Percentiles rank a stretch among this genome's conserved stretches.
Conservation (phyloP, 1,284 basidiomycete genomes). For the Apiotrichum veenhuisii region DNA sequence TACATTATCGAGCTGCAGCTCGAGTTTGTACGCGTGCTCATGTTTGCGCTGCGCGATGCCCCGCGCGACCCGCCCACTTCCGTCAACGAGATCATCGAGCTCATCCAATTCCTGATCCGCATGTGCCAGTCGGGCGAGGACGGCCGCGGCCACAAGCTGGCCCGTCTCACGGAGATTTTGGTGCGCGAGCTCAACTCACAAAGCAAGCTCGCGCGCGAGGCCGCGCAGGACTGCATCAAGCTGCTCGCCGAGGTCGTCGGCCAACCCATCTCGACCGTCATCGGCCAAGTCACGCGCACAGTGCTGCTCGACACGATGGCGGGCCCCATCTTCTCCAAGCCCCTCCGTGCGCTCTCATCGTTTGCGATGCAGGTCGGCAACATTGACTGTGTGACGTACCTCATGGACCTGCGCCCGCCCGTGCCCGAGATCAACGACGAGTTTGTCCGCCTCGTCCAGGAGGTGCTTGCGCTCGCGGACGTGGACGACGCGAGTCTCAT, state of each 20-base stretch:
- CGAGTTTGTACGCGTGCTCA: slow-evolving; percentile 83
- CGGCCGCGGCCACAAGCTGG: slow-evolving; percentile 43
- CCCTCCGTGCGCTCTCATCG: slow-evolving; percentile 90
- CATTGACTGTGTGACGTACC: slow-evolving; percentile 95
- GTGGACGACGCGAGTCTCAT: slow-evolving; percentile 85
- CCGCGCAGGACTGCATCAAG: slow-evolving; percentile 77
- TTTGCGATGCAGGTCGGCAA: slow-evolving; percentile 97
- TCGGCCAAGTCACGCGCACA: slow-evolving; percentile 74
- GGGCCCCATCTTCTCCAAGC: slow-evolving; percentile 86
- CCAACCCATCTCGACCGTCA: slow-evolving; percentile 69
- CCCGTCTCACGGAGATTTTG: slow-evolving; percentile 73
- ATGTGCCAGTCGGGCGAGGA: slow-evolving; percentile 59
- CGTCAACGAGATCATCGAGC: slow-evolving; percentile 72
- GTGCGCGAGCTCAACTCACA: slow-evolving; percentile 86
- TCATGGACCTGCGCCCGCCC: slow-evolving; percentile 75
- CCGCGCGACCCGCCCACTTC: slow-evolving; percentile 84
- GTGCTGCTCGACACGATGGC: slow-evolving; percentile 64
- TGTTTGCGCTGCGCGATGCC: slow-evolving; percentile 94
- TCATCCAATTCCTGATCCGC: slow-evolving; percentile 71
- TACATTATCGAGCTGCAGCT: slow-evolving; percentile 87
- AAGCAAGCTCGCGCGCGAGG: slow-evolving; percentile 78
- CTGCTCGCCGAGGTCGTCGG: slow-evolving; percentile 73
- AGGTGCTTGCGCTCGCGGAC: slow-evolving; percentile 91
- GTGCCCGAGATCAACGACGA: slow-evolving; percentile 89
- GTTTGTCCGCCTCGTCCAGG: slow-evolving; percentile 84